A percentile compares a stretch with the other conserved stretches of the same genome.
Evolutionary conservation across 2,329 filamentous ascomycete genomes (phyloP).

Genomic region (Fusarium tricinctum): DNA sequence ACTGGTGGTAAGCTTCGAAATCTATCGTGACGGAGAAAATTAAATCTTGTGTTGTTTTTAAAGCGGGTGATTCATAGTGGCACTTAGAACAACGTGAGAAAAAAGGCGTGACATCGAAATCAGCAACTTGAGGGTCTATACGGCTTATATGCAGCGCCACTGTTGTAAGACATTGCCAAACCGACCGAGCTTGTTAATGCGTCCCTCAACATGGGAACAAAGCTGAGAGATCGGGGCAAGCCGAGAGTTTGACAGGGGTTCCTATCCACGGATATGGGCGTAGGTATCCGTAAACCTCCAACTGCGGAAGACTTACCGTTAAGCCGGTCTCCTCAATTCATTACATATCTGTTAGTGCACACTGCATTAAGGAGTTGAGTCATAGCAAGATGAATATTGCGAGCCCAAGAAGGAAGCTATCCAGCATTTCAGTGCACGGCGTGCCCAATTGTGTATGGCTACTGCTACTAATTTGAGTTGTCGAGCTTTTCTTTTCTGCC

Average conservation of each 20-base stretch:
- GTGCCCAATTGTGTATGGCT: neutral
- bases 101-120: too few relatives aligned
- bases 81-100: neutral
- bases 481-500: constrained; percentile 15
- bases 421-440: constrained; percentile 7
- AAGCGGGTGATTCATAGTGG: constrained; percentile 7
- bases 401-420: constrained; percentile 7
- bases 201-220: constrained; percentile 21
- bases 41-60: constrained; percentile 23
- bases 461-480: neutral
- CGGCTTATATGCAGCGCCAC: neutral
- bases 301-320: constrained; percentile 20
- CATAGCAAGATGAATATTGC: neutral
- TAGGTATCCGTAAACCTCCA: constrained; percentile 1
- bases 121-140: neutral
- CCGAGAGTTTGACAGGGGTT: constrained; percentile 26
- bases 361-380: constrained; percentile 20
- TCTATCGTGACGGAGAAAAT: constrained; percentile 18
- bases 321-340: constrained; percentile 6
- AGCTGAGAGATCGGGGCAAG: constrained; percentile 36
- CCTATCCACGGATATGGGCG: constrained; percentile 18
- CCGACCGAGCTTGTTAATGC: constrained; percentile 5
- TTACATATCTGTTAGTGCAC: constrained; percentile 23
- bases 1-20: constrained; percentile 9
- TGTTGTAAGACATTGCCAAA: constrained; percentile 1